Evolutionary conservation across 2,329 filamentous ascomycete genomes (phyloP).

Genomic region (Fusarium secorum): DNA sequence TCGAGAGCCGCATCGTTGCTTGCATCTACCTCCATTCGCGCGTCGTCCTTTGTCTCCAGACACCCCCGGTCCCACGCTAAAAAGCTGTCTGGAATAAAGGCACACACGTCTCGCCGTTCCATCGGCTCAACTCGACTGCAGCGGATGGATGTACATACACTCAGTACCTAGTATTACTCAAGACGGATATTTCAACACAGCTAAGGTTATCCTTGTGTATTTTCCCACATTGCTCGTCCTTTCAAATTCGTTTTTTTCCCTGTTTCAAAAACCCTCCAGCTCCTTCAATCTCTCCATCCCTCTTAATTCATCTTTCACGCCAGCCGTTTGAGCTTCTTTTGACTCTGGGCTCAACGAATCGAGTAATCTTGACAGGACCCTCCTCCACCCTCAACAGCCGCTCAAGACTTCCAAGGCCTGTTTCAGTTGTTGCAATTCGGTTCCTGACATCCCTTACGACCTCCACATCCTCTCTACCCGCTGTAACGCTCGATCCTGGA

Average conservation of each 20-base stretch:
- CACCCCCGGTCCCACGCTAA: constrained; percentile 60
- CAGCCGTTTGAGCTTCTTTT: background rate
- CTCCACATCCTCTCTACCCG: constrained; percentile 28
- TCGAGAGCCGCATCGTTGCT: constrained; percentile 71
- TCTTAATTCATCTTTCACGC: constrained; percentile 10
- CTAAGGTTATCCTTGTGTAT: constrained; percentile 9
- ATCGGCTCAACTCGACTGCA: constrained; percentile 60
- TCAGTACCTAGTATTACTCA: constrained; percentile 45
- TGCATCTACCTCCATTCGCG: constrained; percentile 60
- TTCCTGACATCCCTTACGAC: constrained; percentile 9
- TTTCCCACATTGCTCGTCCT: constrained; percentile 8
- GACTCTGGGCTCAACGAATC: constrained; percentile 5
- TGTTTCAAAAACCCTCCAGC: constrained; percentile 22
- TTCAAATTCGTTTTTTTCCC: constrained; percentile 10
- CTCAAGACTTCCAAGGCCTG: constrained; percentile 15
- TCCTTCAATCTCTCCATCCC: constrained; percentile 9
- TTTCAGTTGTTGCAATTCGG: constrained; percentile 24
- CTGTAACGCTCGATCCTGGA: constrained; percentile 27
- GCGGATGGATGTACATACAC: constrained; percentile 45
- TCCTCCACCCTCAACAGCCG: constrained; percentile 8
- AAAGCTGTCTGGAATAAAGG: constrained; percentile 68
- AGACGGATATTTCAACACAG: constrained; percentile 49
- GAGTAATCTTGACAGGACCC: constrained; percentile 24
- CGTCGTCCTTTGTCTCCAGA: constrained; percentile 52
- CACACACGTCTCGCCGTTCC: constrained; percentile 60